These are phyloP conservation scores for Penicillium atrosanguineum DNA, from an alignment of 495 filamentous ascomycete genomes.

Conservation along the genomic window DNA sequence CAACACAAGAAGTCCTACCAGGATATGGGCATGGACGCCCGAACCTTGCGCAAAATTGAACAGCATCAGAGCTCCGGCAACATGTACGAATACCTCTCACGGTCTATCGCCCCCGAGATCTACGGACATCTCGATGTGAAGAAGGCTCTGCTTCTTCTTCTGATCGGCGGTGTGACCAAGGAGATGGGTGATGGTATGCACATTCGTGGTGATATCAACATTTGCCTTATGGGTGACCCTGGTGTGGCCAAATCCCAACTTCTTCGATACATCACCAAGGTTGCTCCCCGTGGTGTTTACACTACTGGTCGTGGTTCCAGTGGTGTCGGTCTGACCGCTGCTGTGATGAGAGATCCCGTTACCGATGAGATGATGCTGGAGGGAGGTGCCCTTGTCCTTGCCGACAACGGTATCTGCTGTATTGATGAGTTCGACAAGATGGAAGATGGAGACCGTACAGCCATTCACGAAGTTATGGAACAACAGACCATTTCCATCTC, in stretches of 20 bases:
- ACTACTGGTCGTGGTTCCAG: conserved; percentile 95
- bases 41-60: conserved; percentile 75
- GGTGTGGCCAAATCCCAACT: conserved; percentile 99
- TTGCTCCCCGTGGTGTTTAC: conserved; percentile 95
- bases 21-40: conserved; percentile 73
- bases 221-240: conserved; percentile 98
- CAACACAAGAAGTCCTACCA: conserved; percentile 99
- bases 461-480: conserved; percentile 99
- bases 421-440: conserved; percentile 99
- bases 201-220: conserved; percentile 97
- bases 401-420: conserved; percentile 98
- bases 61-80: conserved; percentile 78
- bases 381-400: conserved; percentile 91
- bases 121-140: conserved; percentile 96
- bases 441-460: conserved; percentile 94
- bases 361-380: conserved; percentile 99
- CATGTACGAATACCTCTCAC: conserved; percentile 89
- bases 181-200: conserved; percentile 97
- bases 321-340: conserved; percentile 95
- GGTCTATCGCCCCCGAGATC: conserved; percentile 96
- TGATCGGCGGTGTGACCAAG: conserved; percentile 96
- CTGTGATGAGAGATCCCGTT: conserved; percentile 97
- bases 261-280: conserved; percentile 97
- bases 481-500: conserved; percentile 99
- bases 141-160: conserved; percentile 88